Evolutionary conservation across 495 filamentous ascomycete species (phyloP), one percentile per base, ranked within the genome.

Genomic region (Penicillium goetzii): DNA sequence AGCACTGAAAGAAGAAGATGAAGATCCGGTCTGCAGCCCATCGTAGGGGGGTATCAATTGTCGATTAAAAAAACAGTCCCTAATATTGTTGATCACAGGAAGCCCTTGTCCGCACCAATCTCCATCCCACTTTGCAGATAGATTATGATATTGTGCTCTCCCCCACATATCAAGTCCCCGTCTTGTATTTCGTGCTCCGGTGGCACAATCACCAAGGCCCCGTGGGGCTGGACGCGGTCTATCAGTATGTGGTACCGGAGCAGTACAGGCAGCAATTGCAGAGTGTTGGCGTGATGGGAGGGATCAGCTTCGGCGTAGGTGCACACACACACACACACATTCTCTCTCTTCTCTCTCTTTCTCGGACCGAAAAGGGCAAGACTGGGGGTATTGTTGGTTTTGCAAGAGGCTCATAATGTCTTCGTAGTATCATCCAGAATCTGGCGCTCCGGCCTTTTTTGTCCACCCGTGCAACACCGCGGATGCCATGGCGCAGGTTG

Each of bases 401-500:
- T 50, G 65, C 71, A 74, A 55, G 50, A 64, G 72, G 69, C 77
- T 86, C 77, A 80, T 76, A 76, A 80, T 76, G 62, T 78, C 11
- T 80, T 69, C 62, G 64, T 74, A 93, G 91, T 86, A 93, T 77
- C 91, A 95, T 82, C 92, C 92, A 51, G 76, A 88, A 47, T 89
- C 86, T 60, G 89, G 87, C 59, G 69, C 88, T 52, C 91, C 92
- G 51, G 81, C 85, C 53, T 93, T 90, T 70, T 95, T 92, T 77
- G 79, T 95, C 67, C 92, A 96, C 76, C 92, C 92, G 25, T 96
- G 92, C 80, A 85, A 90, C 71, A 89, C 92, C n/a, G 88, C 87
- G 59, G 89, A 92, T 64, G 89, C 89, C 53, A 89, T 96, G 85
- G 71, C 70, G 59, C 69, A 73, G 47, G 69, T 85, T 58, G 71